Evolutionary conservation across 192 early-diverging fungal species (phyloP), one percentile per base, ranked within the genome.

Genomic region (Backusella parvicylindrica): DNA sequence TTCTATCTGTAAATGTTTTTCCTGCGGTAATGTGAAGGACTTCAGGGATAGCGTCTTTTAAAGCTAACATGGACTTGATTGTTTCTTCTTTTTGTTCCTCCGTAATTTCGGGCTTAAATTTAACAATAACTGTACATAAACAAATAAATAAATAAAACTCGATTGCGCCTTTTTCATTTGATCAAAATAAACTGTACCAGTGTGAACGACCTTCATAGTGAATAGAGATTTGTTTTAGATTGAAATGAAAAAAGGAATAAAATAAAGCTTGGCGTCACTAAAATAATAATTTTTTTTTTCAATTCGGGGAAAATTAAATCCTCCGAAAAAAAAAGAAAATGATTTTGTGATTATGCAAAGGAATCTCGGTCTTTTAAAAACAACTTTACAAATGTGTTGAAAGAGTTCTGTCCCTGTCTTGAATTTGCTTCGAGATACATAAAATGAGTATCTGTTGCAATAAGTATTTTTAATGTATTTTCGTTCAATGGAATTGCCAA

Each of bases 1-100:
- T 67, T 50, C 79, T 43, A 6, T 80, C 79, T 43, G 79, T 73
- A 37, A 72, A 80, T 43, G 63, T 80, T 31, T 75, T 80, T 41
- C 79, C 79, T n/a, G 79, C 79, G 36, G 70, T 69, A 9, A 71
- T 32, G n/a, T 36, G 56, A 11, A 16, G 41, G 53, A 80, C 73
- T n/a, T 72, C 71, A 23, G 79, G 74, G 31, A 80, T 80, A 12
- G 3, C 30, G 15, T 80, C 66, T 41, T 80, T 80, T 36, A 80
- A 64, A 16, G 71, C 74, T 7, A 75, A 40, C 23, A 80, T 75
- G 8, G 72, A 71, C 28, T 69, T 37, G 9, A 75, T 53, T 3
- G 75, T 47, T 6, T 80, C 31, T 49, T 73, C 30, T 26, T 73
- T 75, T 12, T 68, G 35, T 18, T 56, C 49, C 15, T 80, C 79